A percentile compares a stretch with the other conserved stretches of the same genome.
Evolutionary conservation across 1,139 yeast genomes (phyloP).

Genomic region (Hyphopichia fennica): DNA sequence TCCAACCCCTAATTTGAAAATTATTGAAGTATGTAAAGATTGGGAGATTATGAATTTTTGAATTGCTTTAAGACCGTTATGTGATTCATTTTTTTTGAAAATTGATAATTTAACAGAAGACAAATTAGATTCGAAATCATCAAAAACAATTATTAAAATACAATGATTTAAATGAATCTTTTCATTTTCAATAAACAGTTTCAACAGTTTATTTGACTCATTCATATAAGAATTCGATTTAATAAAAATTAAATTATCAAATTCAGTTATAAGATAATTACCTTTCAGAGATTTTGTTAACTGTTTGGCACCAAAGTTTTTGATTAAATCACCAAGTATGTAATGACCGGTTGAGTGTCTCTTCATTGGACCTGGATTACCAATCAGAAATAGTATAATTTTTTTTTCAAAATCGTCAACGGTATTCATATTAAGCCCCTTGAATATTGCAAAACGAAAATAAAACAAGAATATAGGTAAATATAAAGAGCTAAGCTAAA

Average conservation of each 20-base stretch:
- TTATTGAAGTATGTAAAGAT: slow-evolving; percentile 7
- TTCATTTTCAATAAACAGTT: slow-evolving; percentile 21
- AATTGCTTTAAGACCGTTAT: slow-evolving; percentile 40
- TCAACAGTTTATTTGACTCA: slow-evolving; percentile 35
- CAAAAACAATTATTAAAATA: slow-evolving; percentile 31
- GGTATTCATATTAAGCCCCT: too few species aligned
- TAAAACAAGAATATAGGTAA: too few species aligned
- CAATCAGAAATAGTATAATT: slow-evolving; percentile 37
- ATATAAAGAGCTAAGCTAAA: too few species aligned
- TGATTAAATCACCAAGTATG: slow-evolving; percentile 28
- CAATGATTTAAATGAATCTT: slow-evolving; percentile 15
- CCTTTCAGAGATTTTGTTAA: slow-evolving; percentile 16
- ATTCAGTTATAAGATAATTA: slow-evolving; percentile 24
- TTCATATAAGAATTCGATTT: slow-evolving; percentile 44
- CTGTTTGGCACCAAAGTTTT: slow-evolving; percentile 26
- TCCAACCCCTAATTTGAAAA: slow-evolving; percentile 40
- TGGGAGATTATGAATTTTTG: slow-evolving; percentile 10
- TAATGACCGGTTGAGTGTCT: slow-evolving; percentile 45
- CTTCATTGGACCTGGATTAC: slow-evolving; percentile 42
- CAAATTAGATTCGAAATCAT: slow-evolving; percentile 38
- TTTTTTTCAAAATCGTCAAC: neutral
- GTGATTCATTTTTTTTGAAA: slow-evolving; percentile 39
- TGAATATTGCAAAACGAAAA: too few species aligned
- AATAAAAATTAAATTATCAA: slow-evolving; percentile 26
- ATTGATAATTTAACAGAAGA: slow-evolving; percentile 28